These are phyloP conservation scores for Neoboletus subvelutipes DNA, from an alignment of 768 basidiomycete species.

Conservation along the genomic window DNA sequence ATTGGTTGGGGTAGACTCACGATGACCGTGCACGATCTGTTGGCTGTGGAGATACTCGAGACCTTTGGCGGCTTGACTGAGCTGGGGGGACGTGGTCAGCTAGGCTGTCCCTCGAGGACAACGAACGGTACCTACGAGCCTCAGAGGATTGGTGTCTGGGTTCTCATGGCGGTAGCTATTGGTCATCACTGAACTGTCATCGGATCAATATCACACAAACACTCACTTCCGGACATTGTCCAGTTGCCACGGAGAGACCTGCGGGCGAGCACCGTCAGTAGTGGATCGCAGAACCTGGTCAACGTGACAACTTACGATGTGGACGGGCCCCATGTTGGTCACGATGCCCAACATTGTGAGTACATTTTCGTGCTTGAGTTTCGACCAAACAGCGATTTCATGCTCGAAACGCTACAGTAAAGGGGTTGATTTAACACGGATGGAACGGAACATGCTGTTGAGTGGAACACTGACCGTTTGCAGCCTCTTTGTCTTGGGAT, in stretches of 20 bases:
- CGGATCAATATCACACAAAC: neutral
- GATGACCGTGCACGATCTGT: constrained; percentile 57
- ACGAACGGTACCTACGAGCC: constrained; percentile 35
- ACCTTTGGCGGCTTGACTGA: constrained; percentile 54
- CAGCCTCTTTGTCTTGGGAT: constrained; percentile 45
- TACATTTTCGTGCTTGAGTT: constrained; percentile 47
- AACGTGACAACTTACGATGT: constrained; percentile 38
- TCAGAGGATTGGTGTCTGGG: constrained; percentile 39
- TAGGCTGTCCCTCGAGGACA: neutral
- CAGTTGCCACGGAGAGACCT: constrained; percentile 66
- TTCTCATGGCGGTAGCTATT: constrained; percentile 42
- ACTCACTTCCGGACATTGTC: constrained; percentile 54
- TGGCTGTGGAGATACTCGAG: constrained; percentile 54
- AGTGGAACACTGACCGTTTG: constrained; percentile 17
- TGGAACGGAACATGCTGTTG: neutral
- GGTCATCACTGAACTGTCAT: neutral
- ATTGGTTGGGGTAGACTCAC: constrained; percentile 38
- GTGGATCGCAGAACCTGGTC: neutral
- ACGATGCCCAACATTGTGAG: constrained; percentile 55
- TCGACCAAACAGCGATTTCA: constrained; percentile 55
- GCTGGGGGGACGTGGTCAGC: constrained; percentile 30
- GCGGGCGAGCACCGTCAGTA: neutral
- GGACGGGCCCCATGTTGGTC: constrained; percentile 50
- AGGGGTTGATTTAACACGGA: neutral
- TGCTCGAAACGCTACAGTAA: constrained; percentile 50